These are phyloP conservation scores for Pilatotrama ljubarskyi DNA, from an alignment of 768 basidiomycete species.

Conservation along the genomic window DNA sequence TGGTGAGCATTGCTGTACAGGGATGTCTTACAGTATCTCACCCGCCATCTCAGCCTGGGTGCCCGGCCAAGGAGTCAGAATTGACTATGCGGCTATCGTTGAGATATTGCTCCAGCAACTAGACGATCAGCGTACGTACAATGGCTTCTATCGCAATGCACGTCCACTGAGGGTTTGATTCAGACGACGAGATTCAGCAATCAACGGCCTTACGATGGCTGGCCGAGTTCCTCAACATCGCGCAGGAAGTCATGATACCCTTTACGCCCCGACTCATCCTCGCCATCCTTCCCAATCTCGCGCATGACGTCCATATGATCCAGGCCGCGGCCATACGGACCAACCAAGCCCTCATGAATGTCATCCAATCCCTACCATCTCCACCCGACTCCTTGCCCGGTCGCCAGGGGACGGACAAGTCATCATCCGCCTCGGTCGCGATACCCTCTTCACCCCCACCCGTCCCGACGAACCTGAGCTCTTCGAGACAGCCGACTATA, in stretches of 20 bases:
- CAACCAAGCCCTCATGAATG: conserved; percentile 80
- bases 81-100: conserved; percentile 90
- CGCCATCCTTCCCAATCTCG: conserved; percentile 91
- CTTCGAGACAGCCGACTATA: conserved; percentile 53
- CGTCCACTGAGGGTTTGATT: background rate
- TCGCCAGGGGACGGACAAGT: conserved; percentile 34
- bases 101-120: conserved; percentile 91
- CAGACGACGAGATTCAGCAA: conserved; percentile 94
- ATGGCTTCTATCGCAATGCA: background rate
- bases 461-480: conserved; percentile 37
- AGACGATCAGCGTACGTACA: conserved; percentile 71
- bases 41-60: conserved; percentile 62
- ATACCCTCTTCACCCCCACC: conserved; percentile 56
- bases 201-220: conserved; percentile 94
- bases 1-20: conserved; percentile 37
- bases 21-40: conserved; percentile 14
- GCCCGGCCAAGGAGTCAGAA: conserved; percentile 90
- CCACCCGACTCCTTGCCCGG: conserved; percentile 51
- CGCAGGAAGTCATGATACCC: conserved; percentile 88
- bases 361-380: conserved; percentile 83
- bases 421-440: conserved; percentile 31
- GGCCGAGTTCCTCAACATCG: conserved; percentile 84
- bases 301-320: conserved; percentile 87
- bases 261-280: conserved; percentile 93
- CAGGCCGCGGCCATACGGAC: conserved; percentile 84